These are phyloP conservation scores for Plasmodium reichenowi DNA, from an alignment of 169 alveolate species.

Conservation along the genomic window DNA sequence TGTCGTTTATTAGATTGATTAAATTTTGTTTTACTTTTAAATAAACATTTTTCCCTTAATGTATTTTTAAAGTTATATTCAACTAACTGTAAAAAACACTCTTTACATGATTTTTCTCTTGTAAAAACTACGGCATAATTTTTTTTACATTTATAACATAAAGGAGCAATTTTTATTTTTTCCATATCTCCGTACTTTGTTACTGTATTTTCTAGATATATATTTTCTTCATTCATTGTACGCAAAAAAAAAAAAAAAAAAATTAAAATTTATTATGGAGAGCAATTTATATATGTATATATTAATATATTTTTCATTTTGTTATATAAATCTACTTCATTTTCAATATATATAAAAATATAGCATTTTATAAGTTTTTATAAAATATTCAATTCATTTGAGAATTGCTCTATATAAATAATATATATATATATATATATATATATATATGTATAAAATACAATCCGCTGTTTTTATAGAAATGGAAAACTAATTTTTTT, in stretches of 20 bases:
- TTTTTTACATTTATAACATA: slow-evolving; percentile 72
- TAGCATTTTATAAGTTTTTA: too few species aligned
- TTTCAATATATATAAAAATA: too few species aligned
- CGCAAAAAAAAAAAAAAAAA: too few species aligned
- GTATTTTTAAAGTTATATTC: slow-evolving; percentile 76
- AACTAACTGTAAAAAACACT: slow-evolving; percentile 52
- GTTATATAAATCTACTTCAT: too few species aligned
- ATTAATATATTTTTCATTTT: too few species aligned
- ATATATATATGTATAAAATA: not conserved
- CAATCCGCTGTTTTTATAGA: too few species aligned
- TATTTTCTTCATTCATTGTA: slow-evolving; percentile 16
- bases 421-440: slow-evolving; percentile 6
- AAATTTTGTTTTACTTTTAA: slow-evolving; percentile 56
- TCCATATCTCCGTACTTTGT: not conserved
- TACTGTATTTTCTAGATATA: not conserved
- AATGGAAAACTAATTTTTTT: too few species aligned
- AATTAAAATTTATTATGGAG: too few species aligned
- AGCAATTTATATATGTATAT: too few species aligned
- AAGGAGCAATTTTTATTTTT: not conserved
- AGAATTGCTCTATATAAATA: not conserved
- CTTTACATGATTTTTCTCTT: slow-evolving; percentile 67
- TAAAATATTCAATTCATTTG: too few species aligned
- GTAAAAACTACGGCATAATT: slow-evolving; percentile 49
- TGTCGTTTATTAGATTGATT: not conserved
- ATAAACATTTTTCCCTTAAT: slow-evolving; percentile 72